A percentile compares a stretch with the other conserved stretches of the same genome.
phyloP scores from a whole-genome alignment of 805 yeast species.

The Spathaspora sp. region DNA sequence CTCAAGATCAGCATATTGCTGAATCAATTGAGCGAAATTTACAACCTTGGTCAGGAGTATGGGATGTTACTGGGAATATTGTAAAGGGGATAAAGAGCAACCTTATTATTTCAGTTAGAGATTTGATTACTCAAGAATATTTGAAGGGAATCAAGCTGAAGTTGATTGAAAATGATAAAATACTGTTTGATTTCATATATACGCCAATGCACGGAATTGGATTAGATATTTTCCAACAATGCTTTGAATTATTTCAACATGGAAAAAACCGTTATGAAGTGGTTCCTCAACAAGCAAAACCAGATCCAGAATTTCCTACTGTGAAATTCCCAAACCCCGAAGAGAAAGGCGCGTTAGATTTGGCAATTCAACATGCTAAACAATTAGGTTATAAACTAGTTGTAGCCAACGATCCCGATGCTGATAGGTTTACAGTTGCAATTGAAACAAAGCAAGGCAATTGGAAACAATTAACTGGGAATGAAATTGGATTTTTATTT shows the following conservation, averaged over 20 bases:
- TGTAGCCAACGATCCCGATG: constrained; percentile 94
- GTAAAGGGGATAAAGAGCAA: constrained; percentile 15
- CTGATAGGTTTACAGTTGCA: constrained; percentile 88
- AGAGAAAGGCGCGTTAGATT: constrained; percentile 83
- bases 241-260: constrained; percentile 34
- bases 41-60: constrained; percentile 53
- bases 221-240: constrained; percentile 47
- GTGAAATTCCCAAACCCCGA: constrained; percentile 94
- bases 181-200: constrained; percentile 58
- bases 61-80: constrained; percentile 44
- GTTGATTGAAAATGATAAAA: constrained; percentile 25
- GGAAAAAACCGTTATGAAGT: constrained; percentile 11
- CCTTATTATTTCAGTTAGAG: constrained; percentile 38
- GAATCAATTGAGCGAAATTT: constrained; percentile 55
- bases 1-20: constrained; percentile 79
- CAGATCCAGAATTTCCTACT: constrained; percentile 85
- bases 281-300: constrained; percentile 62
- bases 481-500: constrained; percentile 84
- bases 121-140: constrained; percentile 42
- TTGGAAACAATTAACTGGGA: constrained; percentile 87
- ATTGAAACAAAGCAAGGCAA: constrained; percentile 39
- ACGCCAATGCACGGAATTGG: constrained; percentile 99
- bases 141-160: constrained; percentile 18
- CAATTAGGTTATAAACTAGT: constrained; percentile 48
- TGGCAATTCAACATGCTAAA: constrained; percentile 66